phyloP scores from a whole-genome alignment of 257 asterid species.

The Lithospermum erythrorhizon region DNA sequence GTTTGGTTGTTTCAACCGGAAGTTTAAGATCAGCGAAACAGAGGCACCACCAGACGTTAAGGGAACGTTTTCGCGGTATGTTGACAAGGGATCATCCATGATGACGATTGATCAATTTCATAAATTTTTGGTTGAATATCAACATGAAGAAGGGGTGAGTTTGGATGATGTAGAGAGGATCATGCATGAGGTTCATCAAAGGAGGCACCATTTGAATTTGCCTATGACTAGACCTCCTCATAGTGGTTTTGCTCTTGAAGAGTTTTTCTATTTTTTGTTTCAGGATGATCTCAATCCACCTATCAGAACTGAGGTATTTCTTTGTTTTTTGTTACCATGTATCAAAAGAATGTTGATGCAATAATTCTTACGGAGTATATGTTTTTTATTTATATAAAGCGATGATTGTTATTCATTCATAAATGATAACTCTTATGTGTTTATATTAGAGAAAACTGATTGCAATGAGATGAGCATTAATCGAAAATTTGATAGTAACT shows the following conservation, averaged over 20 bases:
- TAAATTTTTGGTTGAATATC: slow-evolving; percentile 51
- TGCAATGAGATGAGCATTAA: not conserved
- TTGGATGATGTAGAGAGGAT: slow-evolving; percentile 43
- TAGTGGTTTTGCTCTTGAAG: slow-evolving; percentile 47
- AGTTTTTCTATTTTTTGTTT: slow-evolving; percentile 66
- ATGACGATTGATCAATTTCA: slow-evolving; percentile 64
- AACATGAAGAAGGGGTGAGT: slow-evolving; percentile 45
- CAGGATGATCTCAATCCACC: slow-evolving; percentile 89
- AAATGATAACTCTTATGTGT: too few relatives aligned
- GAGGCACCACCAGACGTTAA: slow-evolving; percentile 87
- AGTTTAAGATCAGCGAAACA: slow-evolving; percentile 78
- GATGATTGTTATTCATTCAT: too few relatives aligned
- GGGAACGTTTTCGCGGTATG: slow-evolving; percentile 46
- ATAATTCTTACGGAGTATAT: too few relatives aligned
- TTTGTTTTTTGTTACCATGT: not conserved
- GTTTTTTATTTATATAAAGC: too few relatives aligned
- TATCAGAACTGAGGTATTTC: slow-evolving; percentile 40
- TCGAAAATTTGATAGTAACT: not conserved
- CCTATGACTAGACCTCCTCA: slow-evolving; percentile 13
- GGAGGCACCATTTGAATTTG: slow-evolving; percentile 35
- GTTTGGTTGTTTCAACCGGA: slow-evolving; percentile 91
- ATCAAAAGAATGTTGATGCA: too few relatives aligned
- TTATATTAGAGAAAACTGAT: not conserved
- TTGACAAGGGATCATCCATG: slow-evolving; percentile 32
- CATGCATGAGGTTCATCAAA: slow-evolving; percentile 38